Conservation (phyloP, 306 rosid species). For the Vigna hirtella region DNA sequence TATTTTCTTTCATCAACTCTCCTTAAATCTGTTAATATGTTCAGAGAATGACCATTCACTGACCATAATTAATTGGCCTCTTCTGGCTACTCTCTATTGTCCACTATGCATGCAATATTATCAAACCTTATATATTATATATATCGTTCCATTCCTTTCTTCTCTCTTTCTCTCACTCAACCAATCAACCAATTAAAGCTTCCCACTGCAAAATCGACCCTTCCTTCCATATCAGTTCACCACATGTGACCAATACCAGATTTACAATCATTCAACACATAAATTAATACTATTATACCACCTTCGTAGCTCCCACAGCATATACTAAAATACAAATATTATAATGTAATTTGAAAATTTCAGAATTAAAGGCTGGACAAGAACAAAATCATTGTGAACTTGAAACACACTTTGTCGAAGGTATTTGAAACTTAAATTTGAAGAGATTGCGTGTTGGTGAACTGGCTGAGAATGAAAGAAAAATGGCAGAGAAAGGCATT, state of each 20-base stretch:
- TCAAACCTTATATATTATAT: not conserved
- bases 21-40: conserved; percentile 9
- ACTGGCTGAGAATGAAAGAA: not conserved
- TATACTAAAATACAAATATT: too few species aligned
- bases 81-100: conserved; percentile 7
- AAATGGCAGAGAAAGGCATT: conserved; percentile 1
- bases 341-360: too few species aligned
- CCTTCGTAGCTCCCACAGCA: too few species aligned
- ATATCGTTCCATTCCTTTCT: not conserved
- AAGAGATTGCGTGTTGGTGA: not conserved
- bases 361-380: too few species aligned
- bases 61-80: conserved; percentile 44
- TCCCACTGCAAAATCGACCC: not conserved
- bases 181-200: conserved; percentile 34
- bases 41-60: conserved; percentile 38
- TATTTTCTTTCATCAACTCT: conserved; percentile 7
- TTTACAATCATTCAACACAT: too few species aligned
- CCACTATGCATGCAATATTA: conserved; percentile 38
- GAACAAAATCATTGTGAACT: too few species aligned
- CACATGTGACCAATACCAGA: conserved; percentile 17
- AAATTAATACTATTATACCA: too few species aligned
- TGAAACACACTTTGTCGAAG: too few species aligned
- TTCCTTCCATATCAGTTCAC: not conserved
- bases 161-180: conserved; percentile 14
- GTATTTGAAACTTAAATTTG: not conserved